A percentile compares a stretch with the other conserved stretches of the same genome.
Conservation (phyloP, 2,329 filamentous ascomycete genomes). For the Dactylellina haptotyla region DNA sequence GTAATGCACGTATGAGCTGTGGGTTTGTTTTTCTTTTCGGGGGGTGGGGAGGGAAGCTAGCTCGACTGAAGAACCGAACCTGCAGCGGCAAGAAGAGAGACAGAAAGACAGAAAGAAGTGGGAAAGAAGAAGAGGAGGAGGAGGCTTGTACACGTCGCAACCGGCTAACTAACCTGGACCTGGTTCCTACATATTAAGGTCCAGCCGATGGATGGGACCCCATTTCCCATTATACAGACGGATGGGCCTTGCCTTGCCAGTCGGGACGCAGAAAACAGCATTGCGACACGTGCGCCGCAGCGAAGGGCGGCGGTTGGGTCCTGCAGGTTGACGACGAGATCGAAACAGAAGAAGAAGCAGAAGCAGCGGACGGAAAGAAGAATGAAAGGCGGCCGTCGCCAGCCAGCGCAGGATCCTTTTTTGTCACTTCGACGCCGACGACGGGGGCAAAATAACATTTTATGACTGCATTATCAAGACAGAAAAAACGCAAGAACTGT, state of each 20-base stretch:
- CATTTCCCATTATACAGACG: not conserved
- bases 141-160: slow-evolving; percentile 54
- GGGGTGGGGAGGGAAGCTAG: not conserved
- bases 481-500: too few species aligned
- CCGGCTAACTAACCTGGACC: slow-evolving; percentile 51
- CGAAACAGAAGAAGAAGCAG: not conserved
- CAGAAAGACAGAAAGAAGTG: too few species aligned
- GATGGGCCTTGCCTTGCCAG: not conserved
- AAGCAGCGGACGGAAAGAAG: too few species aligned
- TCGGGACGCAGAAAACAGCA: slow-evolving; percentile 25
- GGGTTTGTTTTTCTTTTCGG: not conserved
- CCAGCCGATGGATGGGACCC: slow-evolving; percentile 25
- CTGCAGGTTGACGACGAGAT: not conserved
- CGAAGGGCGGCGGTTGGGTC: not conserved
- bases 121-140: too few species aligned
- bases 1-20: too few species aligned
- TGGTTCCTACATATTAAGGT: slow-evolving; percentile 48
- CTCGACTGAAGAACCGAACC: not conserved
- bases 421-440: too few species aligned
- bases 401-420: too few species aligned
- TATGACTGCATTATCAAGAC: too few species aligned
- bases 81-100: too few species aligned
- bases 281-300: slow-evolving; percentile 41
- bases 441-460: too few species aligned
- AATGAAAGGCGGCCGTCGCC: not conserved